Conservation (phyloP, 257 asterid genomes). For the Plantago elongata region DNA sequence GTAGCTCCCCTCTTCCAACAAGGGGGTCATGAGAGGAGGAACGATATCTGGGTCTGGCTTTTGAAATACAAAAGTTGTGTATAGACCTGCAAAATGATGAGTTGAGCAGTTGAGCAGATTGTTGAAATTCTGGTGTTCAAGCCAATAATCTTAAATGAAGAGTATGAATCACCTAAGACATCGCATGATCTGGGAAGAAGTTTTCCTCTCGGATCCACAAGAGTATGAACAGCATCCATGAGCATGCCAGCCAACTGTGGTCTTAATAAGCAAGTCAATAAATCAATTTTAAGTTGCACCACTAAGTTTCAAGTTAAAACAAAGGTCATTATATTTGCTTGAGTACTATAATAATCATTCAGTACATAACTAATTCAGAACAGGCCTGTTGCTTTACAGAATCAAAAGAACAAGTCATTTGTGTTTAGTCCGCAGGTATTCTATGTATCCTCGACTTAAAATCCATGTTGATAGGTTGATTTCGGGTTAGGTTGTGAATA, state of each 20-base stretch:
- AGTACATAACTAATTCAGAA: background rate
- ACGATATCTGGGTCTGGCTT: constrained; percentile 87
- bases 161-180: constrained; percentile 54
- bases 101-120: background rate
- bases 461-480: too few relatives aligned
- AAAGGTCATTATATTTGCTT: background rate
- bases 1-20: constrained; percentile 55
- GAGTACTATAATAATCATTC: background rate
- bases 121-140: background rate
- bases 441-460: too few relatives aligned
- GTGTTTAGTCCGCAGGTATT: too few relatives aligned
- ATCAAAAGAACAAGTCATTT: too few relatives aligned
- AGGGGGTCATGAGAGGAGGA: constrained; percentile 89
- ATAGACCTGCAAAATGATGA: constrained; percentile 56
- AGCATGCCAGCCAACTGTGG: constrained; percentile 74
- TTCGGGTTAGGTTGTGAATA: too few relatives aligned
- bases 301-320: constrained; percentile 6
- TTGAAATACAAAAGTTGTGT: constrained; percentile 79
- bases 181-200: constrained; percentile 84
- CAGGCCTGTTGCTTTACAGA: too few relatives aligned
- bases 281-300: constrained; percentile 19
- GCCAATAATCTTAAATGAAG: constrained; percentile 4
- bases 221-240: constrained; percentile 64
- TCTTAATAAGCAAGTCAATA: constrained; percentile 33
- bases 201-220: constrained; percentile 84